phyloP scores from a whole-genome alignment of 2,329 filamentous ascomycete species.

The Botrytis pseudocinerea region DNA sequence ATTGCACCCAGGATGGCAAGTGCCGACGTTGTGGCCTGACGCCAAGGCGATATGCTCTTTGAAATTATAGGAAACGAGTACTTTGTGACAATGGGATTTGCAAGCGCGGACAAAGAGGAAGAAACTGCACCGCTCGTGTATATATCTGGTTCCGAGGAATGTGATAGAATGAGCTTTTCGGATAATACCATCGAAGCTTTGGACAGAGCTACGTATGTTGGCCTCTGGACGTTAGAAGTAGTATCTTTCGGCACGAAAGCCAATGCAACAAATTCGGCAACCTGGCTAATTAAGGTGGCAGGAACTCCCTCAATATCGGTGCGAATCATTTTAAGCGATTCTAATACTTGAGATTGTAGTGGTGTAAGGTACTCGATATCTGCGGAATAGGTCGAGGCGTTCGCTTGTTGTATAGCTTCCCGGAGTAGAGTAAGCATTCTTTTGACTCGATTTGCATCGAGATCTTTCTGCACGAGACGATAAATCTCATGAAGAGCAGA shows the following conservation, averaged over 20 bases:
- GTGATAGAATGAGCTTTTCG: conserved; percentile 58
- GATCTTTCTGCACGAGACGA: conserved; percentile 63
- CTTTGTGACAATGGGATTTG: conserved; percentile 72
- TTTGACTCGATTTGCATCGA: conserved; percentile 62
- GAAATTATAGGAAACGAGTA: conserved; percentile 75
- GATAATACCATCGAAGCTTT: conserved; percentile 77
- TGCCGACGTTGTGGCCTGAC: conserved; percentile 70
- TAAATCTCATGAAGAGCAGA: conserved; percentile 76
- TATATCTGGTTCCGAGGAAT: conserved; percentile 64
- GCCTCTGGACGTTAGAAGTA: conserved; percentile 49
- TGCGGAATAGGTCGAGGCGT: conserved; percentile 64
- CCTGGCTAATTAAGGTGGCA: conserved; percentile 65
- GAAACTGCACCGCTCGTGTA: conserved; percentile 68
- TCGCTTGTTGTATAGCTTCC: conserved; percentile 69
- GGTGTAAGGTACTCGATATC: conserved; percentile 74
- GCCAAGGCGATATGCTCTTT: conserved; percentile 74
- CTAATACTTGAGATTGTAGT: conserved; percentile 69
- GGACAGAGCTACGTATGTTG: conserved; percentile 87
- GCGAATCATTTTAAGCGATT: conserved; percentile 66
- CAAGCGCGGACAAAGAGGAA: conserved; percentile 65
- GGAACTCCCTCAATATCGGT: conserved; percentile 66
- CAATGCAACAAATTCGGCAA: conserved; percentile 70
- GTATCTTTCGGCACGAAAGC: conserved; percentile 55
- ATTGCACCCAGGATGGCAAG: conserved; percentile 68
- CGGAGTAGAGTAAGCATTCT: conserved; percentile 72